Percentiles rank a stretch among this genome's conserved stretches.
phyloP scores from a whole-genome alignment of 2,329 filamentous ascomycete genomes.

The Colletotrichum sidae region DNA sequence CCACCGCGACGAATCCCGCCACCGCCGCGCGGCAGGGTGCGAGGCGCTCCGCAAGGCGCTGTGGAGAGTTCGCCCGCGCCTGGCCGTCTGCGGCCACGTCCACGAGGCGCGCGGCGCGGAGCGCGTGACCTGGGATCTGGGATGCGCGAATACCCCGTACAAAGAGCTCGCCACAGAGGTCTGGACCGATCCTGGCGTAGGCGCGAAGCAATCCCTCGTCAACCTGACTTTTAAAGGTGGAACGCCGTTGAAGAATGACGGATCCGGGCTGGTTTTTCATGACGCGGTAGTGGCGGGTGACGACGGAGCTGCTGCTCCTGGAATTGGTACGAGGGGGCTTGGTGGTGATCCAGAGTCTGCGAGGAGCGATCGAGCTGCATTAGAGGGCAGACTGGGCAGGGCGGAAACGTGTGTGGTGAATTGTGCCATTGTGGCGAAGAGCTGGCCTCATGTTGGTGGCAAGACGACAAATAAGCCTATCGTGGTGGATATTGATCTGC shows the following conservation, averaged over 20 bases:
- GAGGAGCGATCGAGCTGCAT: constrained; percentile 54
- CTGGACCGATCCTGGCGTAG: constrained; percentile 71
- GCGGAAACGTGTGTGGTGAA: constrained; percentile 84
- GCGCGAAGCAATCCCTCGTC: constrained; percentile 71
- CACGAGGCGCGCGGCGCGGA: constrained; percentile 75
- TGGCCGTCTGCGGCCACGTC: constrained; percentile 79
- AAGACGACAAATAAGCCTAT: constrained; percentile 82
- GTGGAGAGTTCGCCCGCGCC: constrained; percentile 69
- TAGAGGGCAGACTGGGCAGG: constrained; percentile 57
- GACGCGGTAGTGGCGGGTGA: too few relatives aligned
- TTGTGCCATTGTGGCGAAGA: constrained; percentile 78
- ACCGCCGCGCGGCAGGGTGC: constrained; percentile 65
- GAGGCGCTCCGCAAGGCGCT: constrained; percentile 67
- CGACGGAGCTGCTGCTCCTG: constrained; percentile 27
- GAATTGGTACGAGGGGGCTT: constrained; percentile 50
- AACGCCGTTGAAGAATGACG: constrained; percentile 59
- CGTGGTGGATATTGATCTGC: constrained; percentile 84
- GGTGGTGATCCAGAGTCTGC: constrained; percentile 54
- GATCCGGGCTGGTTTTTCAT: constrained; percentile 40
- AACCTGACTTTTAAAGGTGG: constrained; percentile 65
- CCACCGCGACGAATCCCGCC: constrained; percentile 65
- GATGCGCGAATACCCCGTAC: constrained; percentile 51
- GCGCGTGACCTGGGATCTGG: constrained; percentile 70
- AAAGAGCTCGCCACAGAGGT: constrained; percentile 55
- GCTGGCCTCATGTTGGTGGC: constrained; percentile 70